Evolutionary conservation across 176 grass and related monocot species (phyloP), one percentile per base, ranked within the genome.

Genomic region (Oryza rufipogon): DNA sequence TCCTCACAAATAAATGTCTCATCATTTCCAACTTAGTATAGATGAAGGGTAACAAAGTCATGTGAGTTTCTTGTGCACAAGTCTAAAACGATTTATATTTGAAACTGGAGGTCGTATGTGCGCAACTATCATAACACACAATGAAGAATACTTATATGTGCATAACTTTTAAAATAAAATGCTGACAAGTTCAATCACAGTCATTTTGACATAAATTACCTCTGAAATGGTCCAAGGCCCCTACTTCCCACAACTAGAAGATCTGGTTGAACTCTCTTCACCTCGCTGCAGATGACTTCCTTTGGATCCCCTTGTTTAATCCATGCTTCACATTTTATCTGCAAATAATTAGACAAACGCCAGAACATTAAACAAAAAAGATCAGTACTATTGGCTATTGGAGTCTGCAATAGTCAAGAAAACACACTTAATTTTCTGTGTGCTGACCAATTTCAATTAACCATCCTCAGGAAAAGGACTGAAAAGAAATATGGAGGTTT

Each of bases 321-420:
- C 96, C 96, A 92, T 82, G 93, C 93, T 89, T 95, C 96, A 33
- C 96, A 98, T 47, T 73, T 89, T 87, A 98, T 83, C 96, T 98
- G 70, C 30, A 82, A 47, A 81, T 32, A 80, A 85, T 67, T 51
- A 74, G 42, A 79, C 15, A 86, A 84, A 64, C 46, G 38, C 12
- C 30, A 69, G 60, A 30, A 25, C 16, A 77, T 69, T 70, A 85
- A 44, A 41, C 0, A 77, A 38, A 51, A 51, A 79, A 75, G 78
- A 41, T 38, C 77, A 32, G 36, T 2, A 73, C 14, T 44, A 16
- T 3, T 49, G 16, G 25, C 42, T 60, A 77, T 19, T 70, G 51
- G 45, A 78, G 26, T 73, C 22, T 64, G 60, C 17, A 52, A n/a
- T 86, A 83, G 34, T 68, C 67, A 89, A 87, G 70, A 75, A 74